A percentile compares a stretch with the other conserved stretches of the same genome.
Conservation (phyloP, 495 filamentous ascomycete genomes). For the Baudoinia panamericana region DNA sequence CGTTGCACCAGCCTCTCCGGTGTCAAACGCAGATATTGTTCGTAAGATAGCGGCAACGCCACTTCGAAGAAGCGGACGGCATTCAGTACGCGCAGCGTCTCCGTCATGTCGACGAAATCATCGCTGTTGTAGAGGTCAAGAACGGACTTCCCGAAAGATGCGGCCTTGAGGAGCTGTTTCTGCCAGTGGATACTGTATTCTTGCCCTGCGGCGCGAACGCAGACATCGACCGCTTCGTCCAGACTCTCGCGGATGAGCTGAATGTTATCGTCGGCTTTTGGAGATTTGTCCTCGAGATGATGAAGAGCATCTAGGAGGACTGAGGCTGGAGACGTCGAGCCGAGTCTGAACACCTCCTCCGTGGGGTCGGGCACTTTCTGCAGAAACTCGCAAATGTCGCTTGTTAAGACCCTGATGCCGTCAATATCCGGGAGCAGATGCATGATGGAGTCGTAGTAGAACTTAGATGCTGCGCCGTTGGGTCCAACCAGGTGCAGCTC, state of each 20-base stretch:
- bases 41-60: conserved; percentile 80
- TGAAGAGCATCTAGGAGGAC: conserved; percentile 85
- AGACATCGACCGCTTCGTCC: conserved; percentile 82
- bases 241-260: conserved; percentile 78
- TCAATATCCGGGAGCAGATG: conserved; percentile 83
- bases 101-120: conserved; percentile 97
- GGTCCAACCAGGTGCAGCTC: conserved; percentile 93
- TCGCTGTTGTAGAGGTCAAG: conserved; percentile 93
- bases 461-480: conserved; percentile 59
- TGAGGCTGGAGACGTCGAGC: conserved; percentile 74
- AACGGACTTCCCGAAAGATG: conserved; percentile 93
- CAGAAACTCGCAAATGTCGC: conserved; percentile 86
- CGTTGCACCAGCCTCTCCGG: conserved; percentile 76
- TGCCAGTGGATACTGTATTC: conserved; percentile 88
- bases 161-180: conserved; percentile 86
- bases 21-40: conserved; percentile 76
- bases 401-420: conserved; percentile 74
- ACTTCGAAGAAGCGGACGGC: conserved; percentile 83
- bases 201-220: conserved; percentile 79
- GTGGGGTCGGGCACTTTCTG: conserved; percentile 84
- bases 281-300: conserved; percentile 82
- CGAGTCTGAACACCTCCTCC: conserved; percentile 77
- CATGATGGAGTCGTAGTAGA: conserved; percentile 76
- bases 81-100: conserved; percentile 82
- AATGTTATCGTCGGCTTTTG: conserved; percentile 95